Base-by-base conservation (phyloP, 768 basidiomycete species). In the Termitomyces sp. region DNA sequence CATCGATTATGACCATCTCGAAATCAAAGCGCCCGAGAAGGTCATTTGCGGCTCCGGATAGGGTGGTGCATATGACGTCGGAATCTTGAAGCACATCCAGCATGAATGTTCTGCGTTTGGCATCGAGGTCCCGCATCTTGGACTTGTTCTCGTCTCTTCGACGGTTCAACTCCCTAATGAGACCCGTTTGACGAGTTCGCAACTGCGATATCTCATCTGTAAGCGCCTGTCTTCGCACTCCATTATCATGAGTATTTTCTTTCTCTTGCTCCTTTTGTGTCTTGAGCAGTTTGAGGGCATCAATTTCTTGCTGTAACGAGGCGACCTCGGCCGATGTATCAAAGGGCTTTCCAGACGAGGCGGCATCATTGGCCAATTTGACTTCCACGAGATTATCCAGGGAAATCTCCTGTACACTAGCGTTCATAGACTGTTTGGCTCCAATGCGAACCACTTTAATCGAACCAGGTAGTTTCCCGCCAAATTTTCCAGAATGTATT, bases 1-100 rank as follows among this genome's bases (percentile, higher is more conserved):
- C 97, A 67, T 99, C 97, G 60, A 99, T 96, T 70, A 99, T 87
- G 65, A 99, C 83, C 74, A 96, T 91, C 65, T 97, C 95, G 68
- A 98, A 98, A 54, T 95, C 89, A 62, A 92, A 83, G 37, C 82
- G 78, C 58, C 90, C 85, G 44, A 99, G 78, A 49, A 82, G 81
- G 16, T 97, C 95, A 63, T 97, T 92, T 4, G 95, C 97, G 18
- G 96, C 81, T 34, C 96, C 96, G 7, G 96, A 93, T 20, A 99
- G 79, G 0, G 97, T 99, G 42, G 87, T 81, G 69, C 97, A 99
- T 54, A 99, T 89, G 46, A 99, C 88, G 68, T 98, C 95, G 1
- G 95, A 94, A 63, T 93, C 88, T 44, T 81, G 77, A 41, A 99
- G 76, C n/a, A 98, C 82, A 60, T 92, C 85, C 20, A 80, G 72